A percentile compares a stretch with the other conserved stretches of the same genome.
Conservation (phyloP, 306 rosid species). For the Luffa acutangula region DNA sequence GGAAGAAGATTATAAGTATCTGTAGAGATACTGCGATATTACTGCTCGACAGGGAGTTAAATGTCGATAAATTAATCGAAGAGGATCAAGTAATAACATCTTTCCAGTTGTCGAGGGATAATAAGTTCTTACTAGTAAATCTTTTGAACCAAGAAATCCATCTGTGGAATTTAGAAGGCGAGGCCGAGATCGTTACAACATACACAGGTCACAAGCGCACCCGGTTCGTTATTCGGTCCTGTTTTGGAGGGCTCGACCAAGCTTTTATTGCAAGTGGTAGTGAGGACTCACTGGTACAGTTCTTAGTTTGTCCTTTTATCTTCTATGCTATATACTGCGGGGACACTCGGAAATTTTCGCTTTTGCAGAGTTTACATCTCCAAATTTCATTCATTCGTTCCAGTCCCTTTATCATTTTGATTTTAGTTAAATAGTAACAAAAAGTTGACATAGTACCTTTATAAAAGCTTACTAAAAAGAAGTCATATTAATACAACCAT, state of each 20-base stretch:
- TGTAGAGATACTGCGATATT: constrained; percentile 46
- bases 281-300: constrained; percentile 95
- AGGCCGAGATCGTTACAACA: constrained; percentile 55
- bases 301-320: constrained; percentile 9
- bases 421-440: background rate
- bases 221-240: constrained; percentile 78
- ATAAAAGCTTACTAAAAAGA: background rate
- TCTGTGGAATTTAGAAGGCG: constrained; percentile 74
- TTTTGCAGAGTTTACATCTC: background rate
- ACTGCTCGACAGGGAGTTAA: constrained; percentile 69
- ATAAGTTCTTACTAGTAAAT: constrained; percentile 58
- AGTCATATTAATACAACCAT: background rate
- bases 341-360: background rate
- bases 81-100: constrained; percentile 78
- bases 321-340: background rate
- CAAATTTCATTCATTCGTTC: background rate
- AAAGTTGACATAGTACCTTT: background rate
- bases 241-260: constrained; percentile 90
- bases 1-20: constrained; percentile 71
- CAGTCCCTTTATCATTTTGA: background rate
- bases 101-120: constrained; percentile 74
- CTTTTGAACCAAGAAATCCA: constrained; percentile 93
- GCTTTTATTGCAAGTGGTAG: constrained; percentile 95
- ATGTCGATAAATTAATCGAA: constrained; percentile 59
- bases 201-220: constrained; percentile 74